Base-by-base conservation (phyloP, 768 basidiomycete genomes). In the Amanita subjunquillea region DNA sequence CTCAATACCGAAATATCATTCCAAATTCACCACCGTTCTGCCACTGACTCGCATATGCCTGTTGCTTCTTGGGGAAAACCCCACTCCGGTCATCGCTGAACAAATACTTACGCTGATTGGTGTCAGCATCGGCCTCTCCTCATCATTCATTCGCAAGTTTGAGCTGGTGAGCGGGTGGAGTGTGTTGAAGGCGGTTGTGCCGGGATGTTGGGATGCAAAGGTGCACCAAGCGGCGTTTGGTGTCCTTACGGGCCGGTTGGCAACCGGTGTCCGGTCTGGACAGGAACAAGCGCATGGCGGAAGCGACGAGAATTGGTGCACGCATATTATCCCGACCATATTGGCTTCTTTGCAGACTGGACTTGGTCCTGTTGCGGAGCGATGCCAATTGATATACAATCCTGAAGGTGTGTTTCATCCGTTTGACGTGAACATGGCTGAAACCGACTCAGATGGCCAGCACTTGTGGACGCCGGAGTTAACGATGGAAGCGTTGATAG, bases 151-250 rank as follows among this genome's bases (percentile, higher is more conserved):
- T 43, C 74, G 85, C 51, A 91, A 88, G 59, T 91, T 95, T 58
- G 92, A 94, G 63, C 69, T 87, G 1, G 82, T 88, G 36, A 84
- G 83, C 49, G 93, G 93, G 7, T 95, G 91, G 86, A 81, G 73
- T 43, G 72, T 86, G 2, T 63, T 95, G 34, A 85, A 82, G 62
- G 74, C 73, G 3, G 76, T 85, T 25, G 60, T 94, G 17, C 87
- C 91, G 0, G 59, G 64, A 20, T 70, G 73, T 42, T 95, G 93
- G 93, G 75, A 85, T 57, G 63, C 68, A 6, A 71, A 65, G 15
- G 81, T 93, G 12, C 84, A 90, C 54, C 72, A 71, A 23, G 78
- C 79, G 20, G 79, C 83, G 9, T 82, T 91, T 56, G 80, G 85
- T 54, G 64, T 92, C 2, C 67, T 94, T 13, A 62, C 88, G 3